Percentiles rank a stretch among this genome's conserved stretches.
phyloP scores from a whole-genome alignment of 2,329 filamentous ascomycete species.

The Dendrostoma leiphaemia region DNA sequence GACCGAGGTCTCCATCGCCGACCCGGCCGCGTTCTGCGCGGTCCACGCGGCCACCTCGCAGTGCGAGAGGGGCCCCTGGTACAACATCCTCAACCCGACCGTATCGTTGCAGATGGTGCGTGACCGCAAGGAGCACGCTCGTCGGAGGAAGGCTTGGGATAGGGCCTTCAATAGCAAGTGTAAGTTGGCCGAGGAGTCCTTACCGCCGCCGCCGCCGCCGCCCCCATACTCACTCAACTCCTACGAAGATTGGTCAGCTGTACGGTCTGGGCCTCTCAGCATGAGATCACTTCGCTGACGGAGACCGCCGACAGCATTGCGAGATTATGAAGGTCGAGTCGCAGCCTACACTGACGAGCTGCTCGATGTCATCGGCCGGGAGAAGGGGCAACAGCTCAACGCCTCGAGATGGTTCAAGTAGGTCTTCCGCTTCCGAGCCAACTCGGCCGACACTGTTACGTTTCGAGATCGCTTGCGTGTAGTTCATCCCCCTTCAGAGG shows the following conservation, averaged over 20 bases:
- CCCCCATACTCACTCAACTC: no score
- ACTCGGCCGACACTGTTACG: no score
- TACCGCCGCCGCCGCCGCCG: no score
- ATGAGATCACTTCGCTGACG: neutral
- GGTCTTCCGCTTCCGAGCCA: neutral
- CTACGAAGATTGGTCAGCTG: no score
- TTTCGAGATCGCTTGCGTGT: no score
- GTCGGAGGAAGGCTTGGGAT: constrained; percentile 33
- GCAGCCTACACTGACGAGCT: constrained; percentile 5
- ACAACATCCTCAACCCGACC: constrained; percentile 29
- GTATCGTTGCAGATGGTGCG: constrained; percentile 30
- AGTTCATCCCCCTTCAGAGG: neutral
- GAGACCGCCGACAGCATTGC: neutral
- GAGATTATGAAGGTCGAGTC: constrained; percentile 4
- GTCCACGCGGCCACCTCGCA: constrained; percentile 29
- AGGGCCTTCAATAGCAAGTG: constrained; percentile 29
- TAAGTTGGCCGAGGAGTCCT: neutral
- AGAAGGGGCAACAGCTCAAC: neutral
- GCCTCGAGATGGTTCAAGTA: constrained; percentile 10
- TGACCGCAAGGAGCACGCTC: constrained; percentile 29
- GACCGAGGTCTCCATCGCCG: constrained; percentile 30
- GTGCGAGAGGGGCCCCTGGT: constrained; percentile 33
- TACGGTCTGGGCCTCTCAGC: no score
- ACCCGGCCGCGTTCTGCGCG: constrained; percentile 26
- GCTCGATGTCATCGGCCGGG: neutral